Evolutionary conservation across 129 eudicot genomes (phyloP).

Genomic region (carrot (Daucus carota)): DNA sequence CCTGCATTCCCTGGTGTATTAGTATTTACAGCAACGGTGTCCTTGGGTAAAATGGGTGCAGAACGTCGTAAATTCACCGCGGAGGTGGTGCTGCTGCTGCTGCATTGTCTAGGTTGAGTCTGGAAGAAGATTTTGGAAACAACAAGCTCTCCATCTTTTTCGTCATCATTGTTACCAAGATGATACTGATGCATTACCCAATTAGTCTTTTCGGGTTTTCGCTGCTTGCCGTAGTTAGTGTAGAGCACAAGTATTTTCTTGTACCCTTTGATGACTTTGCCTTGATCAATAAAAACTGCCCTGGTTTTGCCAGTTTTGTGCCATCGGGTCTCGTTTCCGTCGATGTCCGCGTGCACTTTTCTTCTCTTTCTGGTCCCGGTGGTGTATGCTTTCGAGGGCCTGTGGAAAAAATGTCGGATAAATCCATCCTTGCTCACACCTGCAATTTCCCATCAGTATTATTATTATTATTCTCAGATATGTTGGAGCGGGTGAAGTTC

Average conservation of each 20-base stretch:
- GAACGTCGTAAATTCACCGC: slow-evolving; percentile 2
- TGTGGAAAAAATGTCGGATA: slow-evolving; percentile 62
- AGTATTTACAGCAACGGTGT: slow-evolving; percentile 4
- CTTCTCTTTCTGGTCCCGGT: slow-evolving; percentile 68
- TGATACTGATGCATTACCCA: slow-evolving; percentile 87
- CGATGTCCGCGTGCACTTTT: slow-evolving; percentile 51
- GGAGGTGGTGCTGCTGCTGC: slow-evolving; percentile 17
- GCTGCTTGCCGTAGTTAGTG: slow-evolving; percentile 59
- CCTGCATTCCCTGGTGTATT: slow-evolving; percentile 8
- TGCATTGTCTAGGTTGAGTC: slow-evolving; percentile 70
- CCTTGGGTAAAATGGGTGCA: neutral
- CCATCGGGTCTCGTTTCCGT: slow-evolving; percentile 68
- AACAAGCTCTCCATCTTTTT: slow-evolving; percentile 64
- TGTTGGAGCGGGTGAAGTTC: too few relatives aligned
- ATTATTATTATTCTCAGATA: neutral
- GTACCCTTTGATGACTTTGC: slow-evolving; percentile 45
- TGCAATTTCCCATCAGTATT: slow-evolving; percentile 10
- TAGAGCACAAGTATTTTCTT: slow-evolving; percentile 73
- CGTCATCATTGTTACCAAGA: slow-evolving; percentile 60
- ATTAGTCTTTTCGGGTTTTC: slow-evolving; percentile 62
- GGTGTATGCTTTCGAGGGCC: slow-evolving; percentile 71
- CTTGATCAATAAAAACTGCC: slow-evolving; percentile 27
- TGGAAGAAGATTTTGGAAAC: slow-evolving; percentile 71
- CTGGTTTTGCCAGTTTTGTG: slow-evolving; percentile 77
- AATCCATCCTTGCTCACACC: slow-evolving; percentile 60